A percentile compares a stretch with the other conserved stretches of the same genome.
These are phyloP conservation scores for Erigeron canadensis DNA, from an alignment of 129 eudicot species.

Conservation along the genomic window DNA sequence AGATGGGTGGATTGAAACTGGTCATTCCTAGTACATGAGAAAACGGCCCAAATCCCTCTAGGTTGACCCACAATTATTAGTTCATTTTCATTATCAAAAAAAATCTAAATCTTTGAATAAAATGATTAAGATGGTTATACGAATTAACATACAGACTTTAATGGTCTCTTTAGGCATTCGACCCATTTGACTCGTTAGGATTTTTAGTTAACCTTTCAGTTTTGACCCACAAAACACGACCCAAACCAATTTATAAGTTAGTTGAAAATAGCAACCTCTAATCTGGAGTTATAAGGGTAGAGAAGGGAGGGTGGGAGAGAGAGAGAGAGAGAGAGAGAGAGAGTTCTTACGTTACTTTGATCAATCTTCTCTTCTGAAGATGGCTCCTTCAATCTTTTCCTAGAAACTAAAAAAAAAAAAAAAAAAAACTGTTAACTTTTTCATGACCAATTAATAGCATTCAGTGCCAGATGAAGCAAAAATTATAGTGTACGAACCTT, in stretches of 20 bases:
- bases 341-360: slow-evolving; percentile 34
- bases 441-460: slow-evolving; percentile 14
- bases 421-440: slow-evolving; percentile 15
- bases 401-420: slow-evolving; percentile 40
- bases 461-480: slow-evolving; percentile 16
- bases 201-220: neutral
- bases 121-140: neutral
- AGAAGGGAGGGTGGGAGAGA: neutral
- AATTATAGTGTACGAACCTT: slow-evolving; percentile 39
- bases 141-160: neutral
- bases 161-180: neutral
- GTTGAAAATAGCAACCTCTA: slow-evolving; percentile 4
- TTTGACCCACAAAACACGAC: neutral
- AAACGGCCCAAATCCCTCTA: neutral
- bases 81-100: neutral
- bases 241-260: neutral
- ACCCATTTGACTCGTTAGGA: neutral
- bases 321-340: neutral
- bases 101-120: neutral
- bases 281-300: neutral
- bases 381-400: slow-evolving; percentile 29
- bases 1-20: neutral
- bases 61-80: neutral
- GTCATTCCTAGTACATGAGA: neutral
- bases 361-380: slow-evolving; percentile 31